Percentiles rank a stretch among this genome's conserved stretches.
Conservation (phyloP, 2,329 filamentous ascomycete genomes). For the Verticillium isaacii region DNA sequence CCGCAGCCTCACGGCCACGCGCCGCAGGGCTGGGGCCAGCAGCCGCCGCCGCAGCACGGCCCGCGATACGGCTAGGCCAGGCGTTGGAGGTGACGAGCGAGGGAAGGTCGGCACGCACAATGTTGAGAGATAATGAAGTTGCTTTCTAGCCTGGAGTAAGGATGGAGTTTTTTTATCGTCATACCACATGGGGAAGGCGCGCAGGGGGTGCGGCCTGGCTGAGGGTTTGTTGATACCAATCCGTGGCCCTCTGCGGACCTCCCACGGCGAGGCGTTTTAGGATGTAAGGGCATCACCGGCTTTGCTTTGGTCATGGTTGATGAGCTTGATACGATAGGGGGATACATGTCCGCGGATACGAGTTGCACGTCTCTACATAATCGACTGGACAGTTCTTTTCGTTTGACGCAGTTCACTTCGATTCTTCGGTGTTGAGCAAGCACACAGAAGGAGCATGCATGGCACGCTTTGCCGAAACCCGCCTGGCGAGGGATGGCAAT, state of each 20-base stretch:
- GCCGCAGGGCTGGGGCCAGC: constrained; percentile 26
- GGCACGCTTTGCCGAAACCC: too few relatives aligned
- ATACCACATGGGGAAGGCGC: not conserved
- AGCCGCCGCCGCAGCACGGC: constrained; percentile 9
- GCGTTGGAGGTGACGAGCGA: not conserved
- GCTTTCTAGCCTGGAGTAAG: not conserved
- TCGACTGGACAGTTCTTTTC: not conserved
- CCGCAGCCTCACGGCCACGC: constrained; percentile 24
- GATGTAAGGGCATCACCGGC: not conserved
- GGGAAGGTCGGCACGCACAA: not conserved
- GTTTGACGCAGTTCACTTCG: not conserved
- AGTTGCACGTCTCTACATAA: not conserved
- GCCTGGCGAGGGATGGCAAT: too few relatives aligned
- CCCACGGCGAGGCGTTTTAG: not conserved
- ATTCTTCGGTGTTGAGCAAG: not conserved
- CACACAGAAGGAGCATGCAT: too few relatives aligned
- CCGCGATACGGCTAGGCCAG: not conserved
- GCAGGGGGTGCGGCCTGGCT: not conserved
- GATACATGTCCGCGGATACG: not conserved
- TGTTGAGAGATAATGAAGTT: not conserved
- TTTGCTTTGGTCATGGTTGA: not conserved
- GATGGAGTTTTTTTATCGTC: not conserved
- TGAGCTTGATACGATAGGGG: not conserved
- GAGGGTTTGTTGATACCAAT: not conserved
- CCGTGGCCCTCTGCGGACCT: not conserved